Conservation (phyloP, 2,329 filamentous ascomycete genomes). For the Diplocarpon rosae region DNA sequence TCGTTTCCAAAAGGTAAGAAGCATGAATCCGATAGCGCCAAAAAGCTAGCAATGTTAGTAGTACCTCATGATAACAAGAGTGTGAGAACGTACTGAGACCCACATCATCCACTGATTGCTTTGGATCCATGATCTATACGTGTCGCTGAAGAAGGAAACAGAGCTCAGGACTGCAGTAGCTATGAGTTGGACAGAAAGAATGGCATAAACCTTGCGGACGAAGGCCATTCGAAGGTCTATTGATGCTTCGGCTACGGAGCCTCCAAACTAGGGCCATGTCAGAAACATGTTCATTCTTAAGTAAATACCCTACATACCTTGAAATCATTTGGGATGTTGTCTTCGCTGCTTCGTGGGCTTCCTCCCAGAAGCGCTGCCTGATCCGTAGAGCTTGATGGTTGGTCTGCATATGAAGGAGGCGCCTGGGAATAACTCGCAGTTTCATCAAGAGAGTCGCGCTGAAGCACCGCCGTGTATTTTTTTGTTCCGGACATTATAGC, state of each 20-base stretch:
- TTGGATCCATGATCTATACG: slow-evolving; percentile 83
- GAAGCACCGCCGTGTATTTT: slow-evolving; percentile 74
- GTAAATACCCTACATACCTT: slow-evolving; percentile 46
- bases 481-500: slow-evolving; percentile 58
- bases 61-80: not conserved
- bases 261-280: slow-evolving; percentile 57
- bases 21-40: slow-evolving; percentile 73
- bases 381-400: slow-evolving; percentile 42
- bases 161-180: slow-evolving; percentile 71
- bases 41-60: slow-evolving; percentile 43
- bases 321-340: slow-evolving; percentile 95
- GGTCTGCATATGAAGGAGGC: slow-evolving; percentile 69
- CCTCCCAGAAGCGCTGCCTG: slow-evolving; percentile 48
- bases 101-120: slow-evolving; percentile 74
- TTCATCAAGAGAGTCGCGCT: slow-evolving; percentile 77
- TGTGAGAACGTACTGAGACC: slow-evolving; percentile 48
- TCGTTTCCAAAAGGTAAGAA: slow-evolving; percentile 88
- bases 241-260: slow-evolving; percentile 84
- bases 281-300: not conserved
- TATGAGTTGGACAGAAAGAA: slow-evolving; percentile 88
- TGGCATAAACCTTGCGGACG: slow-evolving; percentile 93
- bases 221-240: slow-evolving; percentile 96
- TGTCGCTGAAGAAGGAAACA: slow-evolving; percentile 71
- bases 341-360: slow-evolving; percentile 62
- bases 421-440: slow-evolving; percentile 54